A percentile compares a stretch with the other conserved stretches of the same genome.
These are phyloP conservation scores for Tuber indicum DNA, from an alignment of 495 filamentous ascomycete species.

Conservation along the genomic window DNA sequence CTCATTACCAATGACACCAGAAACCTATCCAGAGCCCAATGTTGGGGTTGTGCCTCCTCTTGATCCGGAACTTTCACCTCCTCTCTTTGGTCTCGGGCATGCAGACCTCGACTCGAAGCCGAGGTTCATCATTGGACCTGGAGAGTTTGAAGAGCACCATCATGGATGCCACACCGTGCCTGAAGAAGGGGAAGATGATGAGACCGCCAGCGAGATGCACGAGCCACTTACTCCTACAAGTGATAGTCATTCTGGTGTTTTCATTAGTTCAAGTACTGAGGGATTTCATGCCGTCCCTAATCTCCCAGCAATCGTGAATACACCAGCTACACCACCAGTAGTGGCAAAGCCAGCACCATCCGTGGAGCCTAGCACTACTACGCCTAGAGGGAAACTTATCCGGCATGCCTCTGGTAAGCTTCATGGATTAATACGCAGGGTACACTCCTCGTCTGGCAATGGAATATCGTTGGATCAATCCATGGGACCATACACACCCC, in stretches of 20 bases:
- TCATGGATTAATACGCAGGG: conserved; percentile 35
- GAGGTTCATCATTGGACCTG: conserved; percentile 37
- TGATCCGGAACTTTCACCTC: conserved; percentile 31
- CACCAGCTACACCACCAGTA: conserved; percentile 32
- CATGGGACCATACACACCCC: conserved; percentile 25
- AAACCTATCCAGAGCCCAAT: conserved; percentile 38
- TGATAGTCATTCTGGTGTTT: conserved; percentile 35
- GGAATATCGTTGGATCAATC: conserved; percentile 16
- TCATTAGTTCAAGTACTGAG: conserved; percentile 35
- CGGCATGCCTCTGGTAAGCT: conserved; percentile 35
- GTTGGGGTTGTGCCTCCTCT: conserved; percentile 36
- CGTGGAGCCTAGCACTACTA: conserved; percentile 7
- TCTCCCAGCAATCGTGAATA: conserved; percentile 23
- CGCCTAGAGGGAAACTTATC: conserved; percentile 23
- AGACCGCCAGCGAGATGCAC: conserved; percentile 40
- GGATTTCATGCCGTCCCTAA: conserved; percentile 24
- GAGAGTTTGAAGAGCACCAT: conserved; percentile 29
- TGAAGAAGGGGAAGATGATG: conserved; percentile 41
- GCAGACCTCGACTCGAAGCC: conserved; percentile 19
- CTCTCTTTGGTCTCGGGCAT: conserved; percentile 30
- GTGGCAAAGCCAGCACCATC: conserved; percentile 11
- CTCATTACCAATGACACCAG: conserved; percentile 40
- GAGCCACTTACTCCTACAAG: conserved; percentile 41
- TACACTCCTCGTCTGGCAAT: conserved; percentile 33
- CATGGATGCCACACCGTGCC: conserved; percentile 39